Evolutionary conservation across 768 basidiomycete genomes (phyloP).

Genomic region (Lanmaoa pseudosensibilis): DNA sequence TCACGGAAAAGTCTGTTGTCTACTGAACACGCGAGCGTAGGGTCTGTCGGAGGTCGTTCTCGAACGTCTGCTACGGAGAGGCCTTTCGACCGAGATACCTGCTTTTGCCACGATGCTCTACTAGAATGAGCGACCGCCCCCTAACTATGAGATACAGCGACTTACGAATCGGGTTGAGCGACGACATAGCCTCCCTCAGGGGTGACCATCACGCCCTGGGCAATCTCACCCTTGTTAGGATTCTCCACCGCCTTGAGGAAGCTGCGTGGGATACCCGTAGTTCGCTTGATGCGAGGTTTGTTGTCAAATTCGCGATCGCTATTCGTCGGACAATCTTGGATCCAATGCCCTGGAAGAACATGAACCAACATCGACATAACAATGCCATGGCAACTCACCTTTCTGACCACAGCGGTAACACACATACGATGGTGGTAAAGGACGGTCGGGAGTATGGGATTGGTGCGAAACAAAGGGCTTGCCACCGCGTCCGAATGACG

Average conservation of each 20-base stretch:
- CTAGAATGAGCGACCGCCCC: slow-evolving; percentile 1
- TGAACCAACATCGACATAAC: slow-evolving; percentile 4
- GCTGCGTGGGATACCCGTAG: slow-evolving; percentile 96
- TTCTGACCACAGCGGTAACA: slow-evolving; percentile 99
- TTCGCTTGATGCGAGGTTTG: slow-evolving; percentile 92
- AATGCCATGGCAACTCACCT: slow-evolving; percentile 49
- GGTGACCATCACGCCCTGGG: slow-evolving; percentile 95
- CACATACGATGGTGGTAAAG: slow-evolving; percentile 92
- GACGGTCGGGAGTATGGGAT: slow-evolving; percentile 64
- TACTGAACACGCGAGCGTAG: slow-evolving; percentile 81
- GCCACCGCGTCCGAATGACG: slow-evolving; percentile 59
- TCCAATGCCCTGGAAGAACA: slow-evolving; percentile 84
- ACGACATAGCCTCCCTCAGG: slow-evolving; percentile 98
- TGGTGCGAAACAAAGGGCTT: slow-evolving; percentile 48
- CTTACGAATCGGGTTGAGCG: slow-evolving; percentile 94
- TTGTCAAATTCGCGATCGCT: slow-evolving; percentile 95
- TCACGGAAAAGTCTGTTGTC: slow-evolving; percentile 93
- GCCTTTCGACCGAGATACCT: slow-evolving; percentile 74
- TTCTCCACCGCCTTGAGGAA: slow-evolving; percentile 97
- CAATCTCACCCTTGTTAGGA: slow-evolving; percentile 66
- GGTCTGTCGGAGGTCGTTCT: slow-evolving; percentile 77
- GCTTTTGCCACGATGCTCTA: slow-evolving; percentile 95
- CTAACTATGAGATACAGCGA: slow-evolving; percentile 15
- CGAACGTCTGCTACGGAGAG: slow-evolving; percentile 88
- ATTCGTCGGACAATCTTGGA: slow-evolving; percentile 98